Percentiles rank a stretch among this genome's conserved stretches.
Conservation (phyloP, 2,329 filamentous ascomycete genomes). For the Aspergillus melleus region DNA sequence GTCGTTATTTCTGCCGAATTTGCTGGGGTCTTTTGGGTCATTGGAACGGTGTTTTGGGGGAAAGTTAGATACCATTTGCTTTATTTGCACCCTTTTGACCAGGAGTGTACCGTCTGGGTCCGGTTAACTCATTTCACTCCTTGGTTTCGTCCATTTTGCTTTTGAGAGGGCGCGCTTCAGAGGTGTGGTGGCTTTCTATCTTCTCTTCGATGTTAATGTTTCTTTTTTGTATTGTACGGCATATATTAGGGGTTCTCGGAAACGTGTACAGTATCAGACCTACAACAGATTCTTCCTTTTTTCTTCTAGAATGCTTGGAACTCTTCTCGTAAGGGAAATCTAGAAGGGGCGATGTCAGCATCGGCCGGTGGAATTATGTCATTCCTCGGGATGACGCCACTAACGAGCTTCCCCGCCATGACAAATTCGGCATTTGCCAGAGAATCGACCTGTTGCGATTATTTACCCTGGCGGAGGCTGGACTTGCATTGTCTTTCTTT, state of each 20-base stretch:
- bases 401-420: background rate
- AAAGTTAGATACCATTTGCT: constrained; percentile 32
- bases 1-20: constrained; percentile 11
- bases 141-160: constrained; percentile 1
- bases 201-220: constrained; percentile 15
- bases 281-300: background rate
- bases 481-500: background rate
- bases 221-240: constrained; percentile 16
- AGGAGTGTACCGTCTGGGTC: constrained; percentile 16
- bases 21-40: constrained; percentile 18
- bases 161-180: constrained; percentile 4
- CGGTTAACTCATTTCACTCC: constrained; percentile 1
- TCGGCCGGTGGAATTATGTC: constrained; percentile 11
- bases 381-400: constrained; percentile 15
- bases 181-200: constrained; percentile 4
- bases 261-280: constrained; percentile 30
- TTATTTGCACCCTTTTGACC: constrained; percentile 3
- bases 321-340: background rate
- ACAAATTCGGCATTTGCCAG: background rate
- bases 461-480: background rate
- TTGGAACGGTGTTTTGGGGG: constrained; percentile 27
- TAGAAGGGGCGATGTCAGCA: background rate
- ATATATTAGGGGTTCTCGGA: constrained; percentile 22
- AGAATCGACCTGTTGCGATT: background rate
- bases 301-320: background rate